These are phyloP conservation scores for Jaapia argillacea DNA, from an alignment of 768 basidiomycete genomes.

Conservation along the genomic window DNA sequence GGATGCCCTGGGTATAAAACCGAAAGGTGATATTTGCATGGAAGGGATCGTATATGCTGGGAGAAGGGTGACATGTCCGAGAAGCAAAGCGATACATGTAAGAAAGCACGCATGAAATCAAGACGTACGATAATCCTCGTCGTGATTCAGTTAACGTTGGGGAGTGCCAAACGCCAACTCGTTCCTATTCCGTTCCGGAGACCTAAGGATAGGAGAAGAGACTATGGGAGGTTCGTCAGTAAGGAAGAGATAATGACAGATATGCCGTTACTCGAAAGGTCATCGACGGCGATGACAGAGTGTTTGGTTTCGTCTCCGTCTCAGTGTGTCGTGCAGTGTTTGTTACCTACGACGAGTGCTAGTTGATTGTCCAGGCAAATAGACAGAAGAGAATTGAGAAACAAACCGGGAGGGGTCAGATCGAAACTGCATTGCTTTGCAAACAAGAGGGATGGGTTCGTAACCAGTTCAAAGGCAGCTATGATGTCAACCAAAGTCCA, in stretches of 20 bases:
- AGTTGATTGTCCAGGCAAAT: conserved; percentile 3
- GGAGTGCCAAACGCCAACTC: conserved; percentile 78
- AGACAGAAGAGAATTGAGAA: too few species aligned
- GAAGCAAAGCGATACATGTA: too few species aligned
- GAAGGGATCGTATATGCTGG: too few species aligned
- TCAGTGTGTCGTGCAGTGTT: conserved; percentile 50
- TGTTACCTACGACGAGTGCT: conserved; percentile 43
- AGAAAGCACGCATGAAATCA: background rate
- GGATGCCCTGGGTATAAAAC: too few species aligned
- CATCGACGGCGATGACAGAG: conserved; percentile 38
- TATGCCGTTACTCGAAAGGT: conserved; percentile 62
- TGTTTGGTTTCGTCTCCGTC: conserved; percentile 35
- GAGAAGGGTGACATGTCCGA: too few species aligned
- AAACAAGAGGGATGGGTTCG: too few species aligned
- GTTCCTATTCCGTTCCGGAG: conserved; percentile 67
- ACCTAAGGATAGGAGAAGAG: conserved; percentile 33
- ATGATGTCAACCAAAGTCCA: too few species aligned
- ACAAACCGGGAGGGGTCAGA: conserved; percentile 1
- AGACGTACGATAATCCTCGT: conserved; percentile 68
- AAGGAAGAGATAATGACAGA: too few species aligned
- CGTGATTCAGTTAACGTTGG: conserved; percentile 31
- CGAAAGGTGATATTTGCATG: too few species aligned
- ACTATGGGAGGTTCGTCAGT: too few species aligned
- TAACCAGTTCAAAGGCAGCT: too few species aligned
- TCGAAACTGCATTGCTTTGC: conserved; percentile 12